A percentile compares a stretch with the other conserved stretches of the same genome.
Evolutionary conservation across 148 eudicot species (phyloP).

Genomic region (Silene latifolia): DNA sequence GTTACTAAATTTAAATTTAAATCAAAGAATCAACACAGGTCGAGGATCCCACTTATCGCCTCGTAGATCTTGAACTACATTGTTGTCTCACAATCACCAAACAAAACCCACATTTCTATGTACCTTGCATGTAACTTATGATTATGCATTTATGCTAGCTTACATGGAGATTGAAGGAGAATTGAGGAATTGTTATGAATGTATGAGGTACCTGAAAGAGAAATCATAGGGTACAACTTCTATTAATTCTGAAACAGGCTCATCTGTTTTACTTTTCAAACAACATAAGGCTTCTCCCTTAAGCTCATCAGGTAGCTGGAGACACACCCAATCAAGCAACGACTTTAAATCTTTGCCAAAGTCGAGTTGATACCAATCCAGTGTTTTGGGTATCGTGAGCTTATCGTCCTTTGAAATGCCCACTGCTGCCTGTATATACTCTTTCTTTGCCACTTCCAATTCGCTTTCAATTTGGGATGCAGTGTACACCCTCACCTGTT

Average conservation of each 20-base stretch:
- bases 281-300: conserved; percentile 43
- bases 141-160: background rate
- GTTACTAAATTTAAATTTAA: no score
- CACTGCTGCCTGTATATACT: conserved; percentile 74
- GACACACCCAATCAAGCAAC: conserved; percentile 83
- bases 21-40: background rate
- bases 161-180: background rate
- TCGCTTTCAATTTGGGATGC: conserved; percentile 79
- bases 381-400: conserved; percentile 65
- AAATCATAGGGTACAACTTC: conserved; percentile 71
- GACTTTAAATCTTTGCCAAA: conserved; percentile 78
- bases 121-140: background rate
- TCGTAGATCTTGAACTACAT: background rate
- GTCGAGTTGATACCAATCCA: conserved; percentile 84
- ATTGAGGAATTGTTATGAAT: conserved; percentile 19
- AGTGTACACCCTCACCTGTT: conserved; percentile 79
- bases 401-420: conserved; percentile 47
- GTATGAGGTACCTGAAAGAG: conserved; percentile 82
- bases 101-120: background rate
- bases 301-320: conserved; percentile 68
- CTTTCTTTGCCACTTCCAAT: conserved; percentile 76
- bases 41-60: background rate
- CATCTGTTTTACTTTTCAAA: conserved; percentile 39
- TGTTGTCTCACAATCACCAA: background rate
- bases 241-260: conserved; percentile 43